A percentile compares a stretch with the other conserved stretches of the same genome.
phyloP scores from a whole-genome alignment of 2,329 filamentous ascomycete genomes.

The Daldinia sp. region DNA sequence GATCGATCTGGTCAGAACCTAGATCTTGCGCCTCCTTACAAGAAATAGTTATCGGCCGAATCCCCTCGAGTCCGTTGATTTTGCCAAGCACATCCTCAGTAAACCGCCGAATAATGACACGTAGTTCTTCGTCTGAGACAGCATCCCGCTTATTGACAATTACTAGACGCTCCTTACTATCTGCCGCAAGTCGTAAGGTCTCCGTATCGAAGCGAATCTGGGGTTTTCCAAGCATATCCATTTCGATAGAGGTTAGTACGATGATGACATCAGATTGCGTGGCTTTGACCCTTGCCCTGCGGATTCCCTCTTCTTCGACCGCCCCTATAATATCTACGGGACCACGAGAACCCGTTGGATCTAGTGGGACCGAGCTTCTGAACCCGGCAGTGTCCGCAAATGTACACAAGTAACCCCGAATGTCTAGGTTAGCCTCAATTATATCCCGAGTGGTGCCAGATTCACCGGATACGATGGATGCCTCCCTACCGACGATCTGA shows the following conservation, averaged over 20 bases:
- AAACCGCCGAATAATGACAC: conserved; percentile 53
- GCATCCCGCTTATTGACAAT: conserved; percentile 71
- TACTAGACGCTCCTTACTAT: conserved; percentile 59
- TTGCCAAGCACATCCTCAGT: conserved; percentile 47
- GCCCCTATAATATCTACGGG: conserved; percentile 61
- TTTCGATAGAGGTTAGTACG: conserved; percentile 79
- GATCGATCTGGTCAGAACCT: conserved; percentile 53
- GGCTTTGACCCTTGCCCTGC: conserved; percentile 82
- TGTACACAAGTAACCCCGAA: conserved; percentile 90
- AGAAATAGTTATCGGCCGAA: conserved; percentile 69
- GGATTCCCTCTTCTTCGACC: conserved; percentile 90
- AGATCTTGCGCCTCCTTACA: conserved; percentile 67
- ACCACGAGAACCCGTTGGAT: conserved; percentile 24
- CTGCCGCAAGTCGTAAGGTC: conserved; percentile 61
- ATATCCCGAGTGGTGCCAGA: conserved; percentile 95
- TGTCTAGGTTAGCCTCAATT: conserved; percentile 88
- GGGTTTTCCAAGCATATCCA: conserved; percentile 45
- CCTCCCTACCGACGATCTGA: conserved; percentile 86
- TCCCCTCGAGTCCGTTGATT: conserved; percentile 52
- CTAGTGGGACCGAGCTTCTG: conserved; percentile 55
- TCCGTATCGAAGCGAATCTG: conserved; percentile 63
- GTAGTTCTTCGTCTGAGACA: conserved; percentile 49
- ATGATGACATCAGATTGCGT: conserved; percentile 85
- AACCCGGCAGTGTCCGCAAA: conserved; percentile 96
- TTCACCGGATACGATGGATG: conserved; percentile 92